A percentile compares a stretch with the other conserved stretches of the same genome.
phyloP scores from a whole-genome alignment of 2,329 filamentous ascomycete species.

The Penicillium digitatum region DNA sequence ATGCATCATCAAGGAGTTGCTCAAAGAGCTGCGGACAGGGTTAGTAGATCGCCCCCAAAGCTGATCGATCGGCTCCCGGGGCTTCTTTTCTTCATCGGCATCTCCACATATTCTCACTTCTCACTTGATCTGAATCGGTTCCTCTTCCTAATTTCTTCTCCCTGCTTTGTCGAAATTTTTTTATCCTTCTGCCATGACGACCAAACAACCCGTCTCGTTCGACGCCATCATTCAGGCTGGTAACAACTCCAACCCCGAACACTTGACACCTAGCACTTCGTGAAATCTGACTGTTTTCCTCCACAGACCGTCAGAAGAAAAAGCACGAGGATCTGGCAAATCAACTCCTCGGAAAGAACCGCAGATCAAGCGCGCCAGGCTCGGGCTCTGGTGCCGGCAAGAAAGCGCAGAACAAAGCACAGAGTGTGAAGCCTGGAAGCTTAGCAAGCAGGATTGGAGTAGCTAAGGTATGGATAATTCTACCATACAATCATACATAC shows the following conservation, averaged over 20 bases:
- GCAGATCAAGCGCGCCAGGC: conserved; percentile 48
- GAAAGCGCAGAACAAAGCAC: conserved; percentile 31
- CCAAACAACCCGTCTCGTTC: conserved; percentile 43
- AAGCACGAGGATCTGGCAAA: conserved; percentile 56
- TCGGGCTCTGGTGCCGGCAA: conserved; percentile 31
- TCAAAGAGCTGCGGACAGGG: neutral
- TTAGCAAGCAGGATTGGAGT: conserved; percentile 59
- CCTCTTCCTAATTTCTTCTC: neutral
- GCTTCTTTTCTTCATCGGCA: conserved; percentile 14
- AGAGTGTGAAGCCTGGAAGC: conserved; percentile 45
- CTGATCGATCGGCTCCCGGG: conserved; percentile 6
- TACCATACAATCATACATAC: neutral
- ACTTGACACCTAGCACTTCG: neutral
- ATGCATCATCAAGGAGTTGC: neutral
- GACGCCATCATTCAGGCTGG: conserved; percentile 52
- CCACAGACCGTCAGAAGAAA: conserved; percentile 50
- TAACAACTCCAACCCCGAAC: conserved; percentile 24
- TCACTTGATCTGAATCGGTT: neutral
- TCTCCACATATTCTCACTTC: neutral
- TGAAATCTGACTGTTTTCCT: conserved; percentile 6
- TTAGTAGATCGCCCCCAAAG: neutral
- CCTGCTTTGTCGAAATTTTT: neutral
- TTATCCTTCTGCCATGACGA: conserved; percentile 31
- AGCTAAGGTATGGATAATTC: conserved; percentile 47
- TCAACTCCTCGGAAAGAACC: conserved; percentile 55